Evolutionary conservation across 2,329 filamentous ascomycete species (phyloP).

Genomic region (Cladosporium sp.): DNA sequence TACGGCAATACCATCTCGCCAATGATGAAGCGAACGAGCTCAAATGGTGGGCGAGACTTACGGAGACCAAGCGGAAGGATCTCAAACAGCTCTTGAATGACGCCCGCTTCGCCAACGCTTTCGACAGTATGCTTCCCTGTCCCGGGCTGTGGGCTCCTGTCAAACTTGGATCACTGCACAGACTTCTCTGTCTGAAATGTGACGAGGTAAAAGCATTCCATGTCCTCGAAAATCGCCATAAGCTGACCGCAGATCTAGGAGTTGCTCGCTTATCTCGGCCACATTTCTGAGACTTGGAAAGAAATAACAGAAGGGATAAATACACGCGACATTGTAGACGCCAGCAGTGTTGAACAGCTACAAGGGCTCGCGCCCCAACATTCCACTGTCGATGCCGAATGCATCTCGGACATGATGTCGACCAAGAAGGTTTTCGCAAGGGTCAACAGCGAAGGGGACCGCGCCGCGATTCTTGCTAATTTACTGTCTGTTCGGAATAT

Average conservation of each 20-base stretch:
- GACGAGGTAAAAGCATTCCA: constrained; percentile 21
- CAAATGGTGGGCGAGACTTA: constrained; percentile 27
- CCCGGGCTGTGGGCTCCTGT: constrained; percentile 25
- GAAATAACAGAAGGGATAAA: constrained; percentile 11
- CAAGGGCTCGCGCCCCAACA: constrained; percentile 14
- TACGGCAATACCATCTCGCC: constrained; percentile 19
- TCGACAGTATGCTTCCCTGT: constrained; percentile 23
- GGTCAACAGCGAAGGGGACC: not conserved
- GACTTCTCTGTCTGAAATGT: constrained; percentile 26
- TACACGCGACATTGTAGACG: constrained; percentile 15
- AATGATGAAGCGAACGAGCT: constrained; percentile 16
- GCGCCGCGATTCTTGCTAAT: constrained; percentile 13
- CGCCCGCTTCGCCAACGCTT: constrained; percentile 15
- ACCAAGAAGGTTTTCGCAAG: constrained; percentile 12
- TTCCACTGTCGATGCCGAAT: constrained; percentile 12
- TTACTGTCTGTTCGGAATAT: constrained; percentile 10
- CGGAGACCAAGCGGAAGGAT: constrained; percentile 25
- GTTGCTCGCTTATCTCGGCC: constrained; percentile 18
- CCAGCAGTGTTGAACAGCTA: constrained; percentile 13
- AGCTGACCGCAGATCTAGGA: constrained; percentile 13
- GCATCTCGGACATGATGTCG: constrained; percentile 4
- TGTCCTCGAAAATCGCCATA: not conserved
- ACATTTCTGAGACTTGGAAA: constrained; percentile 17
- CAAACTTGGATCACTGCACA: constrained; percentile 24
- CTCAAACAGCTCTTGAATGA: constrained; percentile 25